phyloP scores from a whole-genome alignment of 148 eudicot species.

The Nyssa sinensis region DNA sequence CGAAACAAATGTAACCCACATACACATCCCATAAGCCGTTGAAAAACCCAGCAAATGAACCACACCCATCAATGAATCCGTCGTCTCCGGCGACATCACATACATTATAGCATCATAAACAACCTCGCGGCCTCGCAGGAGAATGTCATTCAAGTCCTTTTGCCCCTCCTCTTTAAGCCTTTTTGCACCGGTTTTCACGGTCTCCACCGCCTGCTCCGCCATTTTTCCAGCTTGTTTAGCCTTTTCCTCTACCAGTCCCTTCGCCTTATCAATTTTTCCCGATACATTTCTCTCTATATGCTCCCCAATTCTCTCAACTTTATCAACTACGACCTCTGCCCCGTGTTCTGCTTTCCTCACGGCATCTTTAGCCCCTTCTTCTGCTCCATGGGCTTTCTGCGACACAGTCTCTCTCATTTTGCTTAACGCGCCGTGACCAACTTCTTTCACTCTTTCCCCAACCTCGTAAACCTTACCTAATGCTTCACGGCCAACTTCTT shows the following conservation, averaged over 20 bases:
- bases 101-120: conserved; percentile 20
- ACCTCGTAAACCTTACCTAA: neutral
- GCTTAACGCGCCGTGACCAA: neutral
- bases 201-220: conserved; percentile 20
- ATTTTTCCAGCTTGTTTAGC: conserved; percentile 31
- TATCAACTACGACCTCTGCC: neutral
- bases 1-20: conserved; percentile 85
- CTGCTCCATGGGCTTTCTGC: neutral
- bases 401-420: neutral
- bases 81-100: conserved; percentile 20
- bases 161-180: conserved; percentile 23
- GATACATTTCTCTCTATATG: conserved; percentile 1
- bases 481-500: neutral
- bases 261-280: too few species aligned
- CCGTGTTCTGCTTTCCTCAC: neutral
- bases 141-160: conserved; percentile 33
- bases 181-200: neutral
- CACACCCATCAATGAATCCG: conserved; percentile 25
- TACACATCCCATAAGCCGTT: conserved; percentile 60
- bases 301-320: conserved; percentile 15
- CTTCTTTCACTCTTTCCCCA: conserved; percentile 15
- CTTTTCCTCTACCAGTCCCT: conserved; percentile 10
- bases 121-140: conserved; percentile 31
- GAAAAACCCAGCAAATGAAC: conserved; percentile 60
- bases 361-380: conserved; percentile 3